A percentile compares a stretch with the other conserved stretches of the same genome.
Conservation (phyloP, 202 grass and related monocot genomes). For the Zoysia matrella region DNA sequence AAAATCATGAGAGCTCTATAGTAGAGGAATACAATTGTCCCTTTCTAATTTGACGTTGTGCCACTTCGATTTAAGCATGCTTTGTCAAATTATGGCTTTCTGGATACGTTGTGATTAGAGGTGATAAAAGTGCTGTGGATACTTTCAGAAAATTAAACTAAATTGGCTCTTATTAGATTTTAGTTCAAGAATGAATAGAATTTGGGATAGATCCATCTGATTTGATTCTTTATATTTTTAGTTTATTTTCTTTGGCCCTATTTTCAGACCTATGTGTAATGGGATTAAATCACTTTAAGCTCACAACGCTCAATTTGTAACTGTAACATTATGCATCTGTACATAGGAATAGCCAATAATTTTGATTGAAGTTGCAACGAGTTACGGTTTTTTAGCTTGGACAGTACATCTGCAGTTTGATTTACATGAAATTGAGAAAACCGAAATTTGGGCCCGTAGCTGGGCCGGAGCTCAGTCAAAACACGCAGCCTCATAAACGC, state of each 20-base stretch:
- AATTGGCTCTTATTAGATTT: no score
- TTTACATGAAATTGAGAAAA: neutral
- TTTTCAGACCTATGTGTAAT: neutral
- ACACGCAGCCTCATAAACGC: neutral
- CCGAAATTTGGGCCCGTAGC: neutral
- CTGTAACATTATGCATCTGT: neutral
- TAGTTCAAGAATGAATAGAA: no score
- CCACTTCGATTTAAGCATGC: neutral
- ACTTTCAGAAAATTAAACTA: no score
- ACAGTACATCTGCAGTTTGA: no score
- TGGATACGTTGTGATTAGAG: neutral
- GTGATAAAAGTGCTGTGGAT: no score
- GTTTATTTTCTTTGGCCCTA: neutral
- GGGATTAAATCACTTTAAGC: no score
- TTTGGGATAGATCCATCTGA: neutral
- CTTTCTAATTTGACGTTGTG: neutral
- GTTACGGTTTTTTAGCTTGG: neutral
- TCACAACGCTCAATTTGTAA: no score
- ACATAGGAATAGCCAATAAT: neutral
- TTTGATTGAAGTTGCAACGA: neutral
- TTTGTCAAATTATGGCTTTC: neutral
- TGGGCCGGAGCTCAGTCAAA: constrained; percentile 30
- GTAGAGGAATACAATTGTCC: no score
- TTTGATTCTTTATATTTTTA: neutral
- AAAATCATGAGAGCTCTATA: no score